These are phyloP conservation scores for Leucosporidium creatinivorum DNA, from an alignment of 768 basidiomycete species.

Conservation along the genomic window DNA sequence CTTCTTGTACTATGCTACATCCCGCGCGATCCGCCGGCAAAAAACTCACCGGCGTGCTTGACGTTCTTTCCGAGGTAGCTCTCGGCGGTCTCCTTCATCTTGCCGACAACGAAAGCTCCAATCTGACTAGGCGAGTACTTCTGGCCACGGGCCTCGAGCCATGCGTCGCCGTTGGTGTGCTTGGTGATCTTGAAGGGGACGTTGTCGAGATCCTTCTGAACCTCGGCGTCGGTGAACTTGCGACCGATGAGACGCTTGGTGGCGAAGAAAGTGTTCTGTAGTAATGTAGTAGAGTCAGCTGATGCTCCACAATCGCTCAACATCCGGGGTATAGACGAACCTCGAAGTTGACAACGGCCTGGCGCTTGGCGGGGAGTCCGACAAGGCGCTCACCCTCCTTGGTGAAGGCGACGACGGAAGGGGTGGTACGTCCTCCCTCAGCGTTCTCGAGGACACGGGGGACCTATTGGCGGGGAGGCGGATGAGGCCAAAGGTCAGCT, in stretches of 20 bases:
- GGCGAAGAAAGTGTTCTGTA: conserved; percentile 64
- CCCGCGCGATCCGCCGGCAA: conserved; percentile 1
- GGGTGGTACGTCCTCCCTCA: conserved; percentile 95
- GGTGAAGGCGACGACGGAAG: conserved; percentile 96
- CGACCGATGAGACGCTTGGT: conserved; percentile 86
- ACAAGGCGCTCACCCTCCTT: conserved; percentile 90
- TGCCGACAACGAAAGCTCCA: conserved; percentile 54
- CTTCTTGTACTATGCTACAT: not conserved
- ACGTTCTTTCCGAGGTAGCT: conserved; percentile 86
- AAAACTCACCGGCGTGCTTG: conserved; percentile 58
- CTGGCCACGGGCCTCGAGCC: conserved; percentile 78
- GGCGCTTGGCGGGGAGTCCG: conserved; percentile 92
- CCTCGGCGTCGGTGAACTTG: conserved; percentile 85
- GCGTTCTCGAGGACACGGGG: conserved; percentile 94
- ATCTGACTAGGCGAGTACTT: conserved; percentile 54
- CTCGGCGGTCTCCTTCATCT: conserved; percentile 95
- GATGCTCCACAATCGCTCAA: not conserved
- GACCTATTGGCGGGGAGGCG: not conserved
- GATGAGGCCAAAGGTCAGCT: too few species aligned
- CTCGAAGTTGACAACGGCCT: conserved; percentile 82
- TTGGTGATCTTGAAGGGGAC: conserved; percentile 56
- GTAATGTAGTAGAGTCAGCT: conserved; percentile 42
- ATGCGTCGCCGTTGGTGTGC: conserved; percentile 48
- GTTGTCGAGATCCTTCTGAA: conserved; percentile 71
- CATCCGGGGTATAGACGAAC: not conserved